Evolutionary conservation across 176 grass and related monocot species (phyloP).

Genomic region (Rhipidocladum racemiflorum): DNA sequence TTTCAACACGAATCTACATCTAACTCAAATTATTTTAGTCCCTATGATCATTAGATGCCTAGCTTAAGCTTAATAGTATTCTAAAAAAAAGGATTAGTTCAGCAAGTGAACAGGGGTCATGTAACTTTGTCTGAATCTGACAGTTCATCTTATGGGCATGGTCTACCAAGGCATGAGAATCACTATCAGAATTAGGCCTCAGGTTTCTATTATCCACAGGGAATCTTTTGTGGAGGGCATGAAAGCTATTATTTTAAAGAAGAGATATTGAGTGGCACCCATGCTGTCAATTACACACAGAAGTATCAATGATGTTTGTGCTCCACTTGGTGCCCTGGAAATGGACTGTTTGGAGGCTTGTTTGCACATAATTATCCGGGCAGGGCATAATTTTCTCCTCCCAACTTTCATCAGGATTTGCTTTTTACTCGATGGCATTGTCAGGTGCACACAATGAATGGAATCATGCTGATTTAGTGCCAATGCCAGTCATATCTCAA

Average conservation of each 20-base stretch:
- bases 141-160: neutral
- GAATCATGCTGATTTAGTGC: conserved; percentile 2
- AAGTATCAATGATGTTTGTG: conserved; percentile 17
- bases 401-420: neutral
- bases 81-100: neutral
- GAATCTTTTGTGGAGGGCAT: conserved; percentile 23
- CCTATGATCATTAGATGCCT: neutral
- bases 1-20: neutral
- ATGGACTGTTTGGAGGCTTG: conserved; percentile 1
- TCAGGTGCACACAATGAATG: conserved; percentile 5
- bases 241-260: conserved; percentile 5
- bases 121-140: neutral
- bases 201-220: conserved; percentile 1
- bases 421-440: neutral
- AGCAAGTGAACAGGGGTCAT: neutral
- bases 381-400: neutral
- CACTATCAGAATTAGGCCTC: conserved; percentile 5
- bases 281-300: conserved; percentile 17
- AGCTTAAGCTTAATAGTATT: neutral
- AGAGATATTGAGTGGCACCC: conserved; percentile 10
- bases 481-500: neutral
- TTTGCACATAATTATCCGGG: conserved; percentile 13
- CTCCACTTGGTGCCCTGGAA: conserved; percentile 20
- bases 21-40: neutral
- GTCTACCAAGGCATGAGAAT: conserved; percentile 11